Evolutionary conservation across 2,329 filamentous ascomycete genomes (phyloP).

Genomic region (Sarocladium strictum): DNA sequence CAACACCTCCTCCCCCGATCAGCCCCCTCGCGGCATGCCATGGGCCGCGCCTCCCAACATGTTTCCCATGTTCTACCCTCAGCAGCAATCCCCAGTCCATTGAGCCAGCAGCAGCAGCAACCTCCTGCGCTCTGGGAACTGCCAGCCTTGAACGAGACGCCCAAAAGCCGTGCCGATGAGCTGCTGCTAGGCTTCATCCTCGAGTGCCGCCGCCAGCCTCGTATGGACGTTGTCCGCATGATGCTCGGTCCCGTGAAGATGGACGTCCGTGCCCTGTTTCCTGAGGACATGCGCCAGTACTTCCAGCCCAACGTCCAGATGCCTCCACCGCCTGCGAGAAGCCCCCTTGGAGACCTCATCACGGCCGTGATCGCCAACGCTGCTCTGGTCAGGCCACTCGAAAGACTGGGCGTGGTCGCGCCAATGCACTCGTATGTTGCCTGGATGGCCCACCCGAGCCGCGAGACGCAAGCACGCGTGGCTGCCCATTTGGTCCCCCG

Average conservation of each 20-base stretch:
- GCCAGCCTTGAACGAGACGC: conserved; percentile 23
- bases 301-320: not conserved
- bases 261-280: conserved; percentile 27
- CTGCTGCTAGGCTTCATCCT: conserved; percentile 29
- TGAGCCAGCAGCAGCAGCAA: conserved; percentile 18
- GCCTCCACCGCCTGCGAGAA: conserved; percentile 19
- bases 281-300: conserved; percentile 18
- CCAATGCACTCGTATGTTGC: conserved; percentile 23
- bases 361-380: conserved; percentile 23
- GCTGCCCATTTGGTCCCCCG: conserved; percentile 19
- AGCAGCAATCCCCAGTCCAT: conserved; percentile 26
- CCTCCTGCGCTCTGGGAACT: conserved; percentile 22
- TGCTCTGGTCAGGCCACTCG: conserved; percentile 21
- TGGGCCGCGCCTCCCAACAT: not conserved
- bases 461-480: conserved; percentile 21
- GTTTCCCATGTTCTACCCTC: conserved; percentile 12
- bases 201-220: conserved; percentile 27
- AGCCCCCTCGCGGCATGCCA: conserved; percentile 9
- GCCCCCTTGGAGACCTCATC: conserved; percentile 24
- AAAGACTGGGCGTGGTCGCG: conserved; percentile 26
- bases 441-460: conserved; percentile 25
- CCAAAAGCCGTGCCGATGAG: conserved; percentile 27
- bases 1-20: conserved; percentile 6
- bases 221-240: conserved; percentile 19
- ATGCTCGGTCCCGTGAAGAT: conserved; percentile 27